Evolutionary conservation across 192 early-diverging fungal genomes (phyloP), one percentile per base, ranked within the genome.

Genomic region (Coemansia sp.): DNA sequence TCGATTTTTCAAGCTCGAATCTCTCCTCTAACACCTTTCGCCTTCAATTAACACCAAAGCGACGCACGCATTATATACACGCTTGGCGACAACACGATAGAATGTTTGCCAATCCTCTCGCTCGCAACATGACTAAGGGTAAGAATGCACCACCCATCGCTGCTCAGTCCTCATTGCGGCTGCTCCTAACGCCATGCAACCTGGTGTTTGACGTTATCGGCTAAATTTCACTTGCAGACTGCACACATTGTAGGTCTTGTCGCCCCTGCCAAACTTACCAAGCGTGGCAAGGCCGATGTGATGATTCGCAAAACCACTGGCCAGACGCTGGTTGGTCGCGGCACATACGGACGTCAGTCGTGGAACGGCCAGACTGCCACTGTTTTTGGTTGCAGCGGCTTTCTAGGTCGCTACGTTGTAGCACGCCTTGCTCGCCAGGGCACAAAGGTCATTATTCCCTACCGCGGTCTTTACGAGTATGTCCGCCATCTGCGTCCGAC

Each of bases 351-450:
- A 60, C 88, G 90, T 46, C 89, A 89, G 53, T 87, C 91, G 38
- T 83, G 84, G 57, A 88, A 83, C 61, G 96, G 96, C 21, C 91
- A 94, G 66, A 85, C 85, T 19, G 91, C 90, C 24, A 98, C 96
- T 13, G 94, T 96, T 18, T 94, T 96, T 75, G 96, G 96, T 14
- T 90, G 87, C 78, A 96, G 91, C 48, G 96, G 96, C 24, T 96
- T 98, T 78, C 80, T 96, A 13, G 96, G 94, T 45, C 89, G 94
- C 49, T 96, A 96, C 66, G 67, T 98, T 39, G 91, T 97, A 38
- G 89, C 89, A 66, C 92, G 91, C 64, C 84, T 98, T 39, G 93
- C 91, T 86, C 83, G 91, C 66, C 81, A 86, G 61, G 96, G 96
- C 52, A 93, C 93, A 33, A 88, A 92, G 56, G 88, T 98, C 24